These are phyloP conservation scores for Mycena galericulata DNA, from an alignment of 768 basidiomycete species.

Conservation along the genomic window DNA sequence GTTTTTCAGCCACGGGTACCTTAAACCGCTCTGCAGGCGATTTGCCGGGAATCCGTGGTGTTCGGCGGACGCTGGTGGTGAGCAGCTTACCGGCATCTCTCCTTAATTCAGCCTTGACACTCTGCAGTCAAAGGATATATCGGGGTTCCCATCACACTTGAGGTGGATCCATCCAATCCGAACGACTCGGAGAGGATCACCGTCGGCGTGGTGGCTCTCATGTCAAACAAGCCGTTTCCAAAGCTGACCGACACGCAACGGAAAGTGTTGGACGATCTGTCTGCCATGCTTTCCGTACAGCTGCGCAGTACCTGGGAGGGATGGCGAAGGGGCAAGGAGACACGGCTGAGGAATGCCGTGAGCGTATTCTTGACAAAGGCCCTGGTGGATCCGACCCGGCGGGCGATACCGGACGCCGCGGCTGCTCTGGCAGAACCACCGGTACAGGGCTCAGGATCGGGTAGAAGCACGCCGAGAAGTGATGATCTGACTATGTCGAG, in stretches of 20 bases:
- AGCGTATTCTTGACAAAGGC: conserved; percentile 24
- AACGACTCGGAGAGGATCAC: conserved; percentile 18
- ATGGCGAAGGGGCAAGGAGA: conserved; percentile 16
- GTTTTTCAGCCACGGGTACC: background rate
- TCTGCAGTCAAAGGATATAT: conserved; percentile 14
- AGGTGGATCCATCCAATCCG: conserved; percentile 20
- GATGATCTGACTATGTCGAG: conserved; percentile 1
- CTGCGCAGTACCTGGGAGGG: conserved; percentile 30
- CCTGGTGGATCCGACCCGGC: conserved; percentile 19
- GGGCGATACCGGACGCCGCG: background rate
- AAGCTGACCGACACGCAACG: conserved; percentile 6
- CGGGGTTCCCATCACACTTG: conserved; percentile 24
- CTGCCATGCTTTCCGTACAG: conserved; percentile 23
- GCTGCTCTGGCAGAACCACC: conserved; percentile 8
- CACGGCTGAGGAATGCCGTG: conserved; percentile 17
- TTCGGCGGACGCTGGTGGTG: conserved; percentile 2
- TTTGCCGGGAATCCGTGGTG: conserved; percentile 26
- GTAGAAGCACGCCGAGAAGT: background rate
- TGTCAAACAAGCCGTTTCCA: conserved; percentile 14
- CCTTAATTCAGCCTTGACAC: background rate
- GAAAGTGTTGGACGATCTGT: conserved; percentile 22
- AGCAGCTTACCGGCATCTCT: background rate
- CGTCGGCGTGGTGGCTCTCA: conserved; percentile 28
- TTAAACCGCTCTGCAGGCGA: background rate
- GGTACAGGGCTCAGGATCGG: conserved; percentile 14